Conservation (phyloP, 2,329 filamentous ascomycete genomes). For the Pestalotiopsis sp. region DNA sequence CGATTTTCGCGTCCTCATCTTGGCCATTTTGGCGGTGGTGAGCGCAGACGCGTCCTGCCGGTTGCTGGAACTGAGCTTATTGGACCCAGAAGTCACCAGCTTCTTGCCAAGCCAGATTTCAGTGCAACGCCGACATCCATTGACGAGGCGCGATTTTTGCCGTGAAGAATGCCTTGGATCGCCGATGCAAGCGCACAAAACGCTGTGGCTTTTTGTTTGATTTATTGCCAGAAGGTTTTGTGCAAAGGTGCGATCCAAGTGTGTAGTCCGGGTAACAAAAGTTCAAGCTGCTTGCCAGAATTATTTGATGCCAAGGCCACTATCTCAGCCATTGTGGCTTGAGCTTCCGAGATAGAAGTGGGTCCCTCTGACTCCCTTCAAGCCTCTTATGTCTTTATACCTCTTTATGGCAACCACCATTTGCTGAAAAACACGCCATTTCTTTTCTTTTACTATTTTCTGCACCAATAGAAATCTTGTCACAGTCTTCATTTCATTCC, state of each 20-base stretch:
- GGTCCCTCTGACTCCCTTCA: background rate
- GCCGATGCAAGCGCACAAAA: background rate
- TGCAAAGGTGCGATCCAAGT: background rate
- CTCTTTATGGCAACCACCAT: background rate
- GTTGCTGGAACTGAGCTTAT: background rate
- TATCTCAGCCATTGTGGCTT: background rate
- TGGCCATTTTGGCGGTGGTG: background rate
- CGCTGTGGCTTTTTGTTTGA: background rate
- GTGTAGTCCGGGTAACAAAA: background rate
- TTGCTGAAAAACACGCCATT: background rate
- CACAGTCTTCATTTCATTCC: background rate
- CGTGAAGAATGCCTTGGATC: background rate
- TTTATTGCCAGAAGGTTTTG: background rate
- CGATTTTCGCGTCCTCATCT: slow-evolving; percentile 32
- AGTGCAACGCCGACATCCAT: background rate
- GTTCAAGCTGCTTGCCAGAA: background rate
- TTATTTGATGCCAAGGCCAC: background rate
- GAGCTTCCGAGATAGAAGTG: background rate
- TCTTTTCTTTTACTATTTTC: background rate
- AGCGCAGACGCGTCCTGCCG: too few relatives aligned
- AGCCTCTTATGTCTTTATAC: background rate
- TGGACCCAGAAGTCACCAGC: slow-evolving; percentile 4
- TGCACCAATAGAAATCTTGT: background rate
- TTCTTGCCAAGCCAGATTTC: slow-evolving; percentile 4
- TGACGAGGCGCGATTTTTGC: background rate